Evolutionary conservation across 345 rosid genomes (phyloP), one percentile per base, ranked within the genome.

Genomic region (Toxicodendron radicans): DNA sequence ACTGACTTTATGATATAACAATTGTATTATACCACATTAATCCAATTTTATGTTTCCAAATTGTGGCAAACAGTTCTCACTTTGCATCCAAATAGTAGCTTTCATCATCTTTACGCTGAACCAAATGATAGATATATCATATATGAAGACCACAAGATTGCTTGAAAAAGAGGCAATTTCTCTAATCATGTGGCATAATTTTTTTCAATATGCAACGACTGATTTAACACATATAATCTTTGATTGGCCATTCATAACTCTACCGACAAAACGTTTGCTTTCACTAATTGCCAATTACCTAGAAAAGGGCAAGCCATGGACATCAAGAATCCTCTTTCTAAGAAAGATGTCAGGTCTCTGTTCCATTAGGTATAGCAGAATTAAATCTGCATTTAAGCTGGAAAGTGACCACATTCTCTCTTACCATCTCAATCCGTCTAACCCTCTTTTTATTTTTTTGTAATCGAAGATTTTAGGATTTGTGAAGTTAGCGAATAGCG

Each of bases 81-180:
- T 30, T 32, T 54, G 46, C 35, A 65, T 23, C 54, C 65, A 38
- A 38, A 16, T 3, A 14, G 33, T 27, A n/a, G 35, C 56, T 74
- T 71, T 58, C 65, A 79, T 67, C 35, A 41, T 57, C 58, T 68
- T 83, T 49, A 75, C 52, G 78, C 53, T 77, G 67, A 70, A 68
- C 27, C 74, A 71, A 54, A 30, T 14, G 43, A 38, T 38, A 38
- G 30, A 27, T 27, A 27, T 27, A 27, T 27, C 30, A 27, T 27
- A 1, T 27, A 27, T 38, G 7, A 3, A 65, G 66, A 21, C 14
- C 48, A 53, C 43, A 21, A 58, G 17, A 18, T 73, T 76, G 75
- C 86, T 83, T 80, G 56, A 51, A 43, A 69, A 68, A 16, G 64
- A 78, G 78, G 82, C 78, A 81, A 70, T 20, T 27, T 27, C 46